Percentiles rank a stretch among this genome's conserved stretches.
Conservation (phyloP, 2,329 filamentous ascomycete genomes). For the Plectosphaerella cucumerina region DNA sequence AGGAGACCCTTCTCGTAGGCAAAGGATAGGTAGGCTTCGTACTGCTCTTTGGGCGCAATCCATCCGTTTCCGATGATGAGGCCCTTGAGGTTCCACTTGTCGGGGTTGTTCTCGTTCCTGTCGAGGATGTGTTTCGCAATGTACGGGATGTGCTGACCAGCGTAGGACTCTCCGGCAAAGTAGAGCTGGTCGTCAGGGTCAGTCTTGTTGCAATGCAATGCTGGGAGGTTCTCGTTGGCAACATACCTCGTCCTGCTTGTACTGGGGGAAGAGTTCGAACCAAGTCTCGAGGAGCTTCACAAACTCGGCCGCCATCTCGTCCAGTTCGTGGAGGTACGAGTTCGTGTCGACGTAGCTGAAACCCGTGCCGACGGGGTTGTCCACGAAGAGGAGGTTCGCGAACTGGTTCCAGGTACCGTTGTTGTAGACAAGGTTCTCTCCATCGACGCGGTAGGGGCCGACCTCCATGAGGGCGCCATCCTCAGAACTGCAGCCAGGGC, state of each 20-base stretch:
- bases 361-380: slow-evolving; percentile 93
- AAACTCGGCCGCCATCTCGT: slow-evolving; percentile 87
- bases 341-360: slow-evolving; percentile 94
- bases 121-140: slow-evolving; percentile 88
- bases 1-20: slow-evolving; percentile 75
- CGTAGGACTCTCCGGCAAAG: slow-evolving; percentile 92
- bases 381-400: slow-evolving; percentile 92
- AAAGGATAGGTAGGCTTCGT: slow-evolving; percentile 78
- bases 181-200: slow-evolving; percentile 61
- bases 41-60: slow-evolving; percentile 89
- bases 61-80: slow-evolving; percentile 96
- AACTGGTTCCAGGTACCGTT: slow-evolving; percentile 99
- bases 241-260: slow-evolving; percentile 85
- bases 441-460: slow-evolving; percentile 82
- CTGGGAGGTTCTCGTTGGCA: background rate
- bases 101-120: slow-evolving; percentile 66
- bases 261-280: slow-evolving; percentile 87
- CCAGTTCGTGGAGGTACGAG: slow-evolving; percentile 78
- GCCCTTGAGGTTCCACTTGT: slow-evolving; percentile 74
- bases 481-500: slow-evolving; percentile 94
- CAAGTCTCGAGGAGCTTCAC: slow-evolving; percentile 86
- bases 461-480: slow-evolving; percentile 96
- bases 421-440: slow-evolving; percentile 70
- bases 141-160: slow-evolving; percentile 95
- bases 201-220: background rate